These are phyloP conservation scores for Cryptosporidium ryanae DNA, from an alignment of 169 alveolate species.

Conservation along the genomic window DNA sequence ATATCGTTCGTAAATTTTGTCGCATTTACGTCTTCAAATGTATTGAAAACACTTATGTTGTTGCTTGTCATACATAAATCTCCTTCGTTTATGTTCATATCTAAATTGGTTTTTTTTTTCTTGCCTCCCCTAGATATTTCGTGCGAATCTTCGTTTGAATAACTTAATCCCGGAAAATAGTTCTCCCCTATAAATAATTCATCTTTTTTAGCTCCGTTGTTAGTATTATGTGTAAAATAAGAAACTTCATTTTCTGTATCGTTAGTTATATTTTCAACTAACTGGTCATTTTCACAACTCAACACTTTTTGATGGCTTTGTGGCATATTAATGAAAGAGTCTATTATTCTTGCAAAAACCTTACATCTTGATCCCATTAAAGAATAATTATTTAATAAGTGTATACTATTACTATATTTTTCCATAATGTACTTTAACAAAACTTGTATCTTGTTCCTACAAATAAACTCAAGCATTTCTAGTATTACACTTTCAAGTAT, in stretches of 20 bases:
- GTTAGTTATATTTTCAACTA: background rate
- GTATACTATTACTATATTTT: conserved; percentile 14
- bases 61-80: background rate
- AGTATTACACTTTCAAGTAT: conserved; percentile 65
- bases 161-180: background rate
- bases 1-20: background rate
- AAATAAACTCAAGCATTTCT: conserved; percentile 70
- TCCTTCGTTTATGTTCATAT: no score
- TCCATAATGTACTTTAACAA: conserved; percentile 38
- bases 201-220: background rate
- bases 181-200: background rate
- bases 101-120: background rate
- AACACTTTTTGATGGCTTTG: background rate
- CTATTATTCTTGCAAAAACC: conserved; percentile 65
- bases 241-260: background rate
- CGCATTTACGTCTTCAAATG: background rate
- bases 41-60: background rate
- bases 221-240: background rate
- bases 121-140: background rate
- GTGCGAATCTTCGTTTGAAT: background rate
- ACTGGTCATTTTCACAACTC: background rate
- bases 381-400: conserved; percentile 15
- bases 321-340: conserved; percentile 12
- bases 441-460: conserved; percentile 54
- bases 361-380: conserved; percentile 42